These are phyloP conservation scores for Termitomyces sp. DNA, from an alignment of 768 basidiomycete species.

Conservation along the genomic window DNA sequence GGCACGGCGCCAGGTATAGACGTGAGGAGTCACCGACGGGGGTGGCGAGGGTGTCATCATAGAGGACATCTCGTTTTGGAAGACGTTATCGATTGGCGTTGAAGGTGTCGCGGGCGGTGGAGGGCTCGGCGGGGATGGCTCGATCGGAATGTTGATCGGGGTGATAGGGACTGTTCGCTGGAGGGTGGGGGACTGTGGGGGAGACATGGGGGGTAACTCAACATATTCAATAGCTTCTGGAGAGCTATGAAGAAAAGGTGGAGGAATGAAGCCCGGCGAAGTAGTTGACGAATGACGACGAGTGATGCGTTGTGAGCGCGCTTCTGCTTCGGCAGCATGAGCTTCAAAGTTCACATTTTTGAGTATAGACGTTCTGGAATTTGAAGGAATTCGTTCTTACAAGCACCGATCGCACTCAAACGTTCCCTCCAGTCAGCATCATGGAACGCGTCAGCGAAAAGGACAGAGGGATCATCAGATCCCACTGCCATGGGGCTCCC, in stretches of 20 bases:
- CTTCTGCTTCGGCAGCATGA: constrained; percentile 2
- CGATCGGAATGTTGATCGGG: constrained; percentile 30
- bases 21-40: constrained; percentile 51
- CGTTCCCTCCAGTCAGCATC: constrained; percentile 20
- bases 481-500: constrained; percentile 47
- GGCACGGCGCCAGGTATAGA: constrained; percentile 50
- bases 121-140: constrained; percentile 25
- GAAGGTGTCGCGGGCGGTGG: constrained; percentile 25
- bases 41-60: constrained; percentile 49
- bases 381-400: neutral
- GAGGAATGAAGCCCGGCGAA: constrained; percentile 18
- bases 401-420: constrained; percentile 12
- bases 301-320: constrained; percentile 8
- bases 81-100: constrained; percentile 22
- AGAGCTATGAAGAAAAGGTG: constrained; percentile 19
- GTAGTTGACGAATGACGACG: constrained; percentile 21
- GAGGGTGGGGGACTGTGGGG: constrained; percentile 20
- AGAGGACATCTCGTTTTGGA: constrained; percentile 19
- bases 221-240: constrained; percentile 18
- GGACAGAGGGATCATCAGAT: constrained; percentile 37
- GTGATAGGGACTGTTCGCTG: constrained; percentile 31
- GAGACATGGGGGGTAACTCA: neutral
- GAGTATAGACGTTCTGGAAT: neutral
- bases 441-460: constrained; percentile 34
- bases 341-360: constrained; percentile 11